These are phyloP conservation scores for Pseudocercospora fijiensis DNA, from an alignment of 2,329 filamentous ascomycete genomes.

Conservation along the genomic window DNA sequence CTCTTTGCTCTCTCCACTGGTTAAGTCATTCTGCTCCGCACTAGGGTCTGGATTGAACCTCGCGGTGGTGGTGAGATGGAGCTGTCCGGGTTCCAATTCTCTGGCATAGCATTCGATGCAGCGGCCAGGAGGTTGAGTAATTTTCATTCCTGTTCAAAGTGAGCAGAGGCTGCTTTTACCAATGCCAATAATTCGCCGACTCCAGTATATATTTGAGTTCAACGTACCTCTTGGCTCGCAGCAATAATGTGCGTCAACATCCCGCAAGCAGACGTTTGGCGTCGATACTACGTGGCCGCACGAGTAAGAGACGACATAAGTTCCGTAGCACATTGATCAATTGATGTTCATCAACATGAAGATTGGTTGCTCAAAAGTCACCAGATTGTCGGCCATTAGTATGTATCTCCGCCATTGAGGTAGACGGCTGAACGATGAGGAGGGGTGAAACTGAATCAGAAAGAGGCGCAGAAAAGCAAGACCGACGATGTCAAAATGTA, in stretches of 20 bases:
- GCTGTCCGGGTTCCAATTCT: constrained; percentile 20
- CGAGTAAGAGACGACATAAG: constrained; percentile 25
- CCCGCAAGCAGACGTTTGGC: constrained; percentile 25
- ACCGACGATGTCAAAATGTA: neutral
- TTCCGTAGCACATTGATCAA: constrained; percentile 26
- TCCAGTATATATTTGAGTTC: neutral
- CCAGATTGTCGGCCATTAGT: neutral
- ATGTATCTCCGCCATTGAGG: neutral
- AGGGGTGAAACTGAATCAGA: constrained; percentile 1
- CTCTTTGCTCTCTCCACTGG: constrained; percentile 6
- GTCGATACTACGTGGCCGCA: constrained; percentile 25
- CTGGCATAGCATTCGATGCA: constrained; percentile 27
- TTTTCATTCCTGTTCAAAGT: constrained; percentile 19
- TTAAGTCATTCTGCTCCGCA: constrained; percentile 12
- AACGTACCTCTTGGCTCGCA: constrained; percentile 25
- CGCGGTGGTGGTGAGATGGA: constrained; percentile 22
- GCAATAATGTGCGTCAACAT: constrained; percentile 26
- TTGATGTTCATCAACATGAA: neutral
- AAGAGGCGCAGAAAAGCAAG: neutral
- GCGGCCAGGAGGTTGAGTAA: constrained; percentile 26
- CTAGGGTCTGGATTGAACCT: constrained; percentile 25
- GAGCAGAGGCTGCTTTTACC: neutral
- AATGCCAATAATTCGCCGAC: neutral
- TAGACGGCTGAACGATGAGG: constrained; percentile 6
- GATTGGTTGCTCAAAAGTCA: neutral